Percentiles rank a stretch among this genome's conserved stretches.
phyloP scores from a whole-genome alignment of 768 basidiomycete species.

The Phanerochaete sordida region DNA sequence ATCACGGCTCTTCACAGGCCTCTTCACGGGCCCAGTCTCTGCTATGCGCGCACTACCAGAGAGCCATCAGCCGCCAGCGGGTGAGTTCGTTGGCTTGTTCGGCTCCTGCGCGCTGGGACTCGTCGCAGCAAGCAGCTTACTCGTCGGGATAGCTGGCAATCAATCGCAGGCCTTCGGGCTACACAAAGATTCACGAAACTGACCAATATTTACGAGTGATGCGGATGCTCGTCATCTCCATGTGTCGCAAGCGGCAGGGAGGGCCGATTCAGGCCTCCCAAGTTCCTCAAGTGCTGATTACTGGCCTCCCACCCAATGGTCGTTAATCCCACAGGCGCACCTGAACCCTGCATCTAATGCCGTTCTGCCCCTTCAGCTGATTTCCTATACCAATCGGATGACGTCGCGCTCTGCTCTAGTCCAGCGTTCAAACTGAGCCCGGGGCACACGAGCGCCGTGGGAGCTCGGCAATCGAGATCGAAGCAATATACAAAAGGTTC shows the following conservation, averaged over 20 bases:
- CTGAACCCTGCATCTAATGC: not conserved
- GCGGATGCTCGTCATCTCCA: not conserved
- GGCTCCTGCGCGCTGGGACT: not conserved
- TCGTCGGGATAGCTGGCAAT: not conserved
- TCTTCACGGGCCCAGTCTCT: not conserved
- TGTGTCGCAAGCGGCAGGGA: not conserved
- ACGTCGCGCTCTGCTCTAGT: not conserved
- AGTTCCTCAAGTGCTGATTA: not conserved
- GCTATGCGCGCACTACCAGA: not conserved
- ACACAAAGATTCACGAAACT: no score
- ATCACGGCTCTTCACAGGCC: no score
- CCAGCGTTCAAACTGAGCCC: not conserved
- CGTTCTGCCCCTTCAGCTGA: not conserved
- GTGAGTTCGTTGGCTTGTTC: not conserved
- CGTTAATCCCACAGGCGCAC: not conserved
- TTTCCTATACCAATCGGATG: not conserved
- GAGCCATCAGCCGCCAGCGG: not conserved
- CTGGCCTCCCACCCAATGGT: not conserved
- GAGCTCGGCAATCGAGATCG: not conserved
- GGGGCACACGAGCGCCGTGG: not conserved
- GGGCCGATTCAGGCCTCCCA: not conserved
- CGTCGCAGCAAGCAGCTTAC: not conserved
- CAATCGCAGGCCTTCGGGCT: not conserved
- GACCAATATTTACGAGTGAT: not conserved
- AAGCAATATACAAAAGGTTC: not conserved